These are phyloP conservation scores for Quercus berberidifolia DNA, from an alignment of 306 rosid species.

Conservation along the genomic window DNA sequence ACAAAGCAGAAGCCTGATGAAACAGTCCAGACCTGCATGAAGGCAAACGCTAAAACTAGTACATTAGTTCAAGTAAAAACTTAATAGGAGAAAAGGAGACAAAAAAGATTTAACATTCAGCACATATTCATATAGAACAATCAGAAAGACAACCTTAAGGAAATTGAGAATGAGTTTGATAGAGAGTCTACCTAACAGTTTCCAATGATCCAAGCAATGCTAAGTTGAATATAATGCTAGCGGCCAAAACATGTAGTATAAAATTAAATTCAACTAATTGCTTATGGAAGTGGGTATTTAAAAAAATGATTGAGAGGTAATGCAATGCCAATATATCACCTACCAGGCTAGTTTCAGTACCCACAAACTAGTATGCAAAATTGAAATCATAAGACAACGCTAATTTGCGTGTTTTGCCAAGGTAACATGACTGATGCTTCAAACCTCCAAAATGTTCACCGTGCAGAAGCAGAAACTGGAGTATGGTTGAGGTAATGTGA, in stretches of 20 bases:
- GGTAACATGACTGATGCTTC: neutral
- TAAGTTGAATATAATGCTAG: too few species aligned
- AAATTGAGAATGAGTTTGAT: neutral
- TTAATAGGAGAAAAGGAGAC: neutral
- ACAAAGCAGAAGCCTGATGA: constrained; percentile 87
- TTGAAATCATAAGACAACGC: neutral
- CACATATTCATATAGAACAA: neutral
- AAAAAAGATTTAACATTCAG: neutral
- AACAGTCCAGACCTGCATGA: constrained; percentile 80
- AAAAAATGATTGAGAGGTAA: neutral
- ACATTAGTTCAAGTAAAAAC: neutral
- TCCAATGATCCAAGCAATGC: too few species aligned
- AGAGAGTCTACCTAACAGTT: neutral
- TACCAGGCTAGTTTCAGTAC: neutral
- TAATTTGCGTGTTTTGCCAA: neutral
- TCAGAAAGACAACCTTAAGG: neutral
- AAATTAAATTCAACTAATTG: neutral
- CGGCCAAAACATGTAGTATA: too few species aligned
- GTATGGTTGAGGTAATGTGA: neutral
- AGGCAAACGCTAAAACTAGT: constrained; percentile 20
- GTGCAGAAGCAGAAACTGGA: neutral
- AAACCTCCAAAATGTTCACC: neutral
- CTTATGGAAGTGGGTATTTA: neutral
- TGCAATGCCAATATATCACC: neutral
- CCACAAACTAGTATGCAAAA: neutral